These are phyloP conservation scores for Zygosaccharomyces lentus DNA, from an alignment of 805 yeast species.

Conservation along the genomic window DNA sequence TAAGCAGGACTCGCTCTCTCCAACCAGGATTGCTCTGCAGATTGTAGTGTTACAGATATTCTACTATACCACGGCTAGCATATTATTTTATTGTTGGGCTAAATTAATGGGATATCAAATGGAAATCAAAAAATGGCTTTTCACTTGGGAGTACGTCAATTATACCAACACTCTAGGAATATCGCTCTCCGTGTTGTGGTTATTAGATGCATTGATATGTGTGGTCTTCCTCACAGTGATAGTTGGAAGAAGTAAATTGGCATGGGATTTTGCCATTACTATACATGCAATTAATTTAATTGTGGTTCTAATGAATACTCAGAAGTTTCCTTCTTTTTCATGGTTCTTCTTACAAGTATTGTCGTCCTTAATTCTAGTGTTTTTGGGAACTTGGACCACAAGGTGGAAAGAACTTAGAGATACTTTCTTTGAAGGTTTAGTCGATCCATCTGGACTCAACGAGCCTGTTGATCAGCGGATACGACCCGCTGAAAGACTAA, in stretches of 20 bases:
- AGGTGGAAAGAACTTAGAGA: conserved; percentile 89
- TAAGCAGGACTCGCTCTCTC: conserved; percentile 47
- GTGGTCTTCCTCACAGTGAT: conserved; percentile 80
- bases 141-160: conserved; percentile 73
- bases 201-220: conserved; percentile 75
- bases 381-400: conserved; percentile 83
- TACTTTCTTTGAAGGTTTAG: conserved; percentile 82
- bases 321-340: conserved; percentile 64
- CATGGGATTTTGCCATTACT: conserved; percentile 96
- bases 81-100: conserved; percentile 62
- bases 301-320: conserved; percentile 62
- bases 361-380: conserved; percentile 64
- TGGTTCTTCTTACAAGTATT: conserved; percentile 84
- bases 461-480: conserved; percentile 2
- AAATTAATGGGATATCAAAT: conserved; percentile 68
- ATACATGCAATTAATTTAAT: conserved; percentile 75
- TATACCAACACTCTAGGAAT: conserved; percentile 78
- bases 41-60: conserved; percentile 72
- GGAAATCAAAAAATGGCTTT: conserved; percentile 57
- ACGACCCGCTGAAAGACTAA: conserved; percentile 5
- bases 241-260: conserved; percentile 88
- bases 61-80: conserved; percentile 69
- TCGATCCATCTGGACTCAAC: conserved; percentile 45
- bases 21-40: conserved; percentile 59
- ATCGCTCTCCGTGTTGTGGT: conserved; percentile 70